Base-by-base conservation (phyloP, 2,329 filamentous ascomycete genomes). In the Botrytis deweyae region DNA sequence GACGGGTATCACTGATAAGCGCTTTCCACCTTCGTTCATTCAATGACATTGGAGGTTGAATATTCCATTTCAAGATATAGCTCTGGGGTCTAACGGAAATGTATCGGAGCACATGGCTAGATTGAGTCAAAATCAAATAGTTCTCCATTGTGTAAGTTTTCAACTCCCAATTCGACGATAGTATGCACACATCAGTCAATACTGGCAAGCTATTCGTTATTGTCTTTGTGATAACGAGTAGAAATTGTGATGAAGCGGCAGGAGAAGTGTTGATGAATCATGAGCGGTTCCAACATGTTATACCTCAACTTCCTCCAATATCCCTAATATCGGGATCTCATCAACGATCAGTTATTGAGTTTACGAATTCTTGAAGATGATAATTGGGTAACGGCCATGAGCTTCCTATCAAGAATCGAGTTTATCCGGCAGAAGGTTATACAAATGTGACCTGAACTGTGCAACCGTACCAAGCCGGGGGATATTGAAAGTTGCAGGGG, bases 251-350 rank as follows among this genome's bases (percentile, higher is more conserved):
- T 38, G 46, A 58, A 42, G 49, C 40, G 16, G 20, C 52, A 66
- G 42, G 40, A 40, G 40, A 64, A 64, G 29, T 61, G 6, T 33
- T 49, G 22, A 52, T 61, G 29, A 40, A 44, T 58, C 33, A 36
- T 72, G 62, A 72, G 61, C 36, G 70, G 38, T n/a, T 71, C 33
- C 58, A 61, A 71, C 61, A 72, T 18, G 33, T 59, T n/a, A 61
- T 69, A 52, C 10, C 33, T n/a, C 22, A 44, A 20, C n/a, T 38
- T 33, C 20, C 64, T 68, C 49, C 62, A 72, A 68, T 68, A 67
- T 40, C 70, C 70, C 40, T 25, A 61, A 25, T 29, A 22, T 68
- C 52, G 71, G 71, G 52, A 68, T 62, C 33, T 46, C 22, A 42
- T 36, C 40, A 65, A 42, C 25, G 55, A 33, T 38, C 20, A 29